These are phyloP conservation scores for Phaseolus lunatus DNA, from an alignment of 306 rosid genomes.

Conservation along the genomic window DNA sequence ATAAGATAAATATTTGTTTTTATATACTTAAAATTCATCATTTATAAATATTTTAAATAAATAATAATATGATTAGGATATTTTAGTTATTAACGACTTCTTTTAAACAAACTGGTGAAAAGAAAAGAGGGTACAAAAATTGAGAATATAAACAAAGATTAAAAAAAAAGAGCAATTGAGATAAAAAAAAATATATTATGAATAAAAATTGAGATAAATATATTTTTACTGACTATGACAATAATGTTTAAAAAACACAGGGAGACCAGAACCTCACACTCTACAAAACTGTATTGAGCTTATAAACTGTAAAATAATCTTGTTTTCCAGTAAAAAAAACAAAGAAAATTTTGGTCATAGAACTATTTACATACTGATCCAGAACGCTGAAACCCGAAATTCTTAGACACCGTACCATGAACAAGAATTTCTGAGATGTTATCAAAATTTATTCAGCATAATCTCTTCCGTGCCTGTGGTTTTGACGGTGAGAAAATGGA, in stretches of 20 bases:
- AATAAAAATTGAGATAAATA: not conserved
- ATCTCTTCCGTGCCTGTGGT: not conserved
- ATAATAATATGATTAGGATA: not conserved
- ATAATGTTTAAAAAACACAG: not conserved
- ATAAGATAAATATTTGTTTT: not conserved
- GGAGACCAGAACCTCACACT: not conserved
- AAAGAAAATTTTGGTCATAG: not conserved
- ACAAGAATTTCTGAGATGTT: not conserved
- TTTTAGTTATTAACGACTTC: not conserved
- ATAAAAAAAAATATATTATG: not conserved
- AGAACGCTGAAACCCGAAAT: not conserved
- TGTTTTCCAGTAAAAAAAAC: not conserved
- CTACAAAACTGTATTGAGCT: not conserved
- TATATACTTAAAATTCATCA: not conserved
- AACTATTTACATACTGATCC: not conserved
- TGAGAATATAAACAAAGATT: not conserved
- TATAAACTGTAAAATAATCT: not conserved
- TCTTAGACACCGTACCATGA: not conserved
- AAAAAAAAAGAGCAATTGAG: not conserved
- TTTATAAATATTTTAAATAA: too few relatives aligned
- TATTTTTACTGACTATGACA: not conserved
- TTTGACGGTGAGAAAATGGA: slow-evolving; percentile 4
- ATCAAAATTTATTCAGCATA: not conserved
- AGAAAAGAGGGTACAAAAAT: not conserved
- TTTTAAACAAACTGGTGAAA: not conserved